Percentiles rank a stretch among this genome's conserved stretches.
These are phyloP conservation scores for Vanrija humicola DNA, from an alignment of 1,284 basidiomycete genomes.

Conservation along the genomic window DNA sequence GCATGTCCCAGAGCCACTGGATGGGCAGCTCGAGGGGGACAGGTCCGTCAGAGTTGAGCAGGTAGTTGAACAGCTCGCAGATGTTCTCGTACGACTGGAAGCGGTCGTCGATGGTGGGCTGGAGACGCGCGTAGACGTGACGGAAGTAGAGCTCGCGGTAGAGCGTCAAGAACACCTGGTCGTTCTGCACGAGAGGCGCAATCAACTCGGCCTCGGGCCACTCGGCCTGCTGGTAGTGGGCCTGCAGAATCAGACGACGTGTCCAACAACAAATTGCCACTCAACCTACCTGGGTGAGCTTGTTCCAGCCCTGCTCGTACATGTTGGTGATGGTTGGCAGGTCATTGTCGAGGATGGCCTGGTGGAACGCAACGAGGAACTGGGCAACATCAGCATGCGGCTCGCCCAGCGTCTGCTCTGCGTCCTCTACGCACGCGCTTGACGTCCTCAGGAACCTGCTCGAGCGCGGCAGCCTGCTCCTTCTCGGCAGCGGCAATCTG, in stretches of 20 bases:
- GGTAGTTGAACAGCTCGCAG: conserved; percentile 96
- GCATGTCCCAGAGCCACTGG: conserved; percentile 98
- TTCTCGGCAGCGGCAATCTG: conserved; percentile 33
- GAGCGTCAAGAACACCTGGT: conserved; percentile 90
- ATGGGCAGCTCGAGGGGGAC: conserved; percentile 88
- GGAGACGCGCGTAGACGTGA: conserved; percentile 91
- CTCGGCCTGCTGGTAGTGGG: conserved; percentile 88
- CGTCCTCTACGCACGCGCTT: conserved; percentile 38
- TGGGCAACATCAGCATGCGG: conserved; percentile 38
- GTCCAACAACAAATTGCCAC: background rate
- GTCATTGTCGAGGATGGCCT: conserved; percentile 74
- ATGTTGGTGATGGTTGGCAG: conserved; percentile 81
- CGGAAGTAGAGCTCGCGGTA: conserved; percentile 70
- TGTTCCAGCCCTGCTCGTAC: conserved; percentile 95
- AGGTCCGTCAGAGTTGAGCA: conserved; percentile 92
- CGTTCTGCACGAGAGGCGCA: conserved; percentile 87
- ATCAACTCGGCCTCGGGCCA: conserved; percentile 98
- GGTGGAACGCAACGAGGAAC: conserved; percentile 89
- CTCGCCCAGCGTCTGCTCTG: background rate
- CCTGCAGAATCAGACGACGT: conserved; percentile 55
- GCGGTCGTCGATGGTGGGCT: conserved; percentile 93
- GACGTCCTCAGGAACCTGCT: conserved; percentile 47
- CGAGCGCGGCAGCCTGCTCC: conserved; percentile 37
- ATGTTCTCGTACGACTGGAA: conserved; percentile 99
- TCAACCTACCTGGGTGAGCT: conserved; percentile 59